These are phyloP conservation scores for Dictyostelium firmibasis DNA, from an alignment of 78 protist genomes.

Conservation along the genomic window DNA sequence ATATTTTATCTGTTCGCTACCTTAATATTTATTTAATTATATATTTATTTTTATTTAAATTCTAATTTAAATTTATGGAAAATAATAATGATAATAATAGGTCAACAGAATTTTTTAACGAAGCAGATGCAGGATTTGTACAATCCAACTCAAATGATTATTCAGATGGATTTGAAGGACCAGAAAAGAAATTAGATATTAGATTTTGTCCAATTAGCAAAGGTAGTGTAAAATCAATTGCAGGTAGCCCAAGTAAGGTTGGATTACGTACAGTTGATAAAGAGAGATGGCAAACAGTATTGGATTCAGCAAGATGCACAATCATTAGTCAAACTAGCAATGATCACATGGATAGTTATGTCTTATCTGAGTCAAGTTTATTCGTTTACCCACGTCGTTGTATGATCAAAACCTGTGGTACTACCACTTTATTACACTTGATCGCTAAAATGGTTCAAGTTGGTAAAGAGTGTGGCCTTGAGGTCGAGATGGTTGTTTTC, in stretches of 20 bases:
- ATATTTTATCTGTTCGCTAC: too few relatives aligned
- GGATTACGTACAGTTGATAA: conserved; percentile 65
- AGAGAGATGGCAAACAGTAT: conserved; percentile 83
- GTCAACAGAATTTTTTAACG: conserved; percentile 53
- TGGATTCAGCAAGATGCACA: conserved; percentile 81
- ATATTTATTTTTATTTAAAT: background rate
- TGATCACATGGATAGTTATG: conserved; percentile 85
- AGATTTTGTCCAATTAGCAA: conserved; percentile 66
- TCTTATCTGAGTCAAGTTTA: conserved; percentile 91
- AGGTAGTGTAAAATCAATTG: background rate
- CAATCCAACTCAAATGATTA: background rate
- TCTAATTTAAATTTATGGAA: background rate
- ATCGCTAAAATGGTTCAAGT: conserved; percentile 76
- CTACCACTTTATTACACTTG: conserved; percentile 89
- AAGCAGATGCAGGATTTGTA: conserved; percentile 66
- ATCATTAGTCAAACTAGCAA: conserved; percentile 82
- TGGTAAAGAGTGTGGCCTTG: conserved; percentile 55
- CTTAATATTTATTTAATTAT: background rate
- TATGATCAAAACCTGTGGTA: conserved; percentile 96
- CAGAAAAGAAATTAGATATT: conserved; percentile 94
- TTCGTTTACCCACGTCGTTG: conserved; percentile 87
- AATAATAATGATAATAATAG: background rate
- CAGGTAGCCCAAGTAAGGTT: background rate
- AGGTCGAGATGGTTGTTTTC: conserved; percentile 78
- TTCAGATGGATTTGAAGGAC: conserved; percentile 94